phyloP scores from a whole-genome alignment of 495 filamentous ascomycete species.

The Pseudoneurospora amorphoporcata region DNA sequence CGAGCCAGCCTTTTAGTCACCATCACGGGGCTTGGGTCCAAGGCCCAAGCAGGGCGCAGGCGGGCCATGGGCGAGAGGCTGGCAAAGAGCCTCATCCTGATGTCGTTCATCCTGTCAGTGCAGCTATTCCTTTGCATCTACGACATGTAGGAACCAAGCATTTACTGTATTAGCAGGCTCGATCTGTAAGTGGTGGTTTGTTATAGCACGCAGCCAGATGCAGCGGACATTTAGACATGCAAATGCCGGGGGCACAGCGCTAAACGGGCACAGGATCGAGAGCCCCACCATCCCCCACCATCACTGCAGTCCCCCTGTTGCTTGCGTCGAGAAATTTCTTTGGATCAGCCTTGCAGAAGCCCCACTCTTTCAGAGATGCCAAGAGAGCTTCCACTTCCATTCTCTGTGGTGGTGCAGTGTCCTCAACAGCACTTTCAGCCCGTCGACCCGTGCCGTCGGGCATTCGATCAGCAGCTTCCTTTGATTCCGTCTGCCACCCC shows the following conservation, averaged over 20 bases:
- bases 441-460: not conserved
- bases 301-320: not conserved
- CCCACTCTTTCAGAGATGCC: not conserved
- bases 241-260: not conserved
- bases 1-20: conserved; percentile 12
- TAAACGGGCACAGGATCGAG: not conserved
- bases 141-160: not conserved
- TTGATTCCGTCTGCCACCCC: not conserved
- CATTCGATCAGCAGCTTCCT: not conserved
- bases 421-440: not conserved
- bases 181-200: not conserved
- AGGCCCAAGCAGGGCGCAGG: not conserved
- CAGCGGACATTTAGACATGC: not conserved
- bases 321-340: conserved; percentile 4
- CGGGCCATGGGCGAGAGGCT: not conserved
- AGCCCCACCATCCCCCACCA: not conserved
- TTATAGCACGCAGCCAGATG: not conserved
- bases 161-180: not conserved
- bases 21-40: not conserved
- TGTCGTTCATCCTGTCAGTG: not conserved
- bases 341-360: conserved; percentile 2
- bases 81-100: not conserved
- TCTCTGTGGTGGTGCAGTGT: too few species aligned
- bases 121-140: not conserved
- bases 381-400: not conserved